Conservation (phyloP, 495 filamentous ascomycete genomes). For the Tuber brumale region DNA sequence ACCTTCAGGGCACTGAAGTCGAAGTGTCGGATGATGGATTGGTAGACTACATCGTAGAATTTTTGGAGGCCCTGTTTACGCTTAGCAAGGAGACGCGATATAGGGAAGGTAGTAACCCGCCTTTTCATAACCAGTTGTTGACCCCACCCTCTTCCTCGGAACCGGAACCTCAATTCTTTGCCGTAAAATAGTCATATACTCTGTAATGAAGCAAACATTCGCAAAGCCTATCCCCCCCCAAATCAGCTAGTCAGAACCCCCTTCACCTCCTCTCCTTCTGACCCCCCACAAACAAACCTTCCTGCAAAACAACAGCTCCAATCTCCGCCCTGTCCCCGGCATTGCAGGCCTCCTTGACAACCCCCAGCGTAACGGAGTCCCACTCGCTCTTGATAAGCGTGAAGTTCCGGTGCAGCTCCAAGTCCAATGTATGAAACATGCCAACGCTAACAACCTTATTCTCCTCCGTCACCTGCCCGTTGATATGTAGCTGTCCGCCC, state of each 20-base stretch:
- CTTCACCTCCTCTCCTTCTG: background rate
- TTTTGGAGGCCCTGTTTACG: slow-evolving; percentile 56
- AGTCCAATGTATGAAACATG: slow-evolving; percentile 80
- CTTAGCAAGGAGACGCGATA: background rate
- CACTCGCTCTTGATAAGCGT: slow-evolving; percentile 74
- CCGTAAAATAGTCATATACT: slow-evolving; percentile 79
- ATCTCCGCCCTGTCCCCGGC: slow-evolving; percentile 70
- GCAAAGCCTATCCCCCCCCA: slow-evolving; percentile 48
- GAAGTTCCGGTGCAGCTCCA: slow-evolving; percentile 82
- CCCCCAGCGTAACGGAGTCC: slow-evolving; percentile 80
- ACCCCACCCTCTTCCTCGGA: slow-evolving; percentile 64
- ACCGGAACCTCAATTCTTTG: slow-evolving; percentile 79
- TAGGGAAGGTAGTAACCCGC: slow-evolving; percentile 29
- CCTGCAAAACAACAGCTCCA: slow-evolving; percentile 88
- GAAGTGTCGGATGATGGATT: slow-evolving; percentile 68
- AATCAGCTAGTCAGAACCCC: background rate
- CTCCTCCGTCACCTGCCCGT: slow-evolving; percentile 72
- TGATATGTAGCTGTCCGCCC: slow-evolving; percentile 75
- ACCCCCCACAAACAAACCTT: slow-evolving; percentile 49
- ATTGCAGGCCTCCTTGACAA: slow-evolving; percentile 70
- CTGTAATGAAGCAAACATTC: slow-evolving; percentile 88
- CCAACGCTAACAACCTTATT: slow-evolving; percentile 78
- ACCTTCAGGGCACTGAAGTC: slow-evolving; percentile 65
- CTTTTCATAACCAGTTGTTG: slow-evolving; percentile 60
- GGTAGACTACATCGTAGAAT: slow-evolving; percentile 73